Conservation (phyloP, 2,329 filamentous ascomycete species). For the Fusarium secorum region DNA sequence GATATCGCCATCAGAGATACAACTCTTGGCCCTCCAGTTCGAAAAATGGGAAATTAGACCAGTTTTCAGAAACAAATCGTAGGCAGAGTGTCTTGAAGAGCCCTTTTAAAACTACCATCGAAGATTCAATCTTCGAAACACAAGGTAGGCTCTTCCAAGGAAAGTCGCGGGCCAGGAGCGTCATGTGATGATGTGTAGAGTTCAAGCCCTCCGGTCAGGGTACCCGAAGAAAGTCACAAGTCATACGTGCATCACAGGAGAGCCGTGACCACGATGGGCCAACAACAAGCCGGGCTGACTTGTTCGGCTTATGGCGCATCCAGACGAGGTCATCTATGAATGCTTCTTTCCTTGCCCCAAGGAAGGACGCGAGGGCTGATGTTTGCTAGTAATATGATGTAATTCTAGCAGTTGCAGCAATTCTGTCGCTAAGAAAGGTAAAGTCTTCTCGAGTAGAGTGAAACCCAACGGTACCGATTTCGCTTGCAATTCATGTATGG, state of each 20-base stretch:
- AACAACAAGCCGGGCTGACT: background rate
- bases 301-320: too few relatives aligned
- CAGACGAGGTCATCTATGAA: background rate
- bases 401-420: background rate
- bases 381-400: too few relatives aligned
- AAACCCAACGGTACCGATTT: too few relatives aligned
- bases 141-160: background rate
- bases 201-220: rapidly evolving
- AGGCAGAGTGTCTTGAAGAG: too few relatives aligned
- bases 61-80: too few relatives aligned
- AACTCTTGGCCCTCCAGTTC: background rate
- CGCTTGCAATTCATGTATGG: too few relatives aligned
- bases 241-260: background rate
- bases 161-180: rapidly evolving
- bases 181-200: background rate
- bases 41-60: background rate
- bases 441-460: background rate
- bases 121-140: background rate
- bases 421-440: background rate
- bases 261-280: background rate
- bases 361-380: background rate
- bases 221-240: background rate
- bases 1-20: background rate
- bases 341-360: background rate
- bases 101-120: too few relatives aligned